These are phyloP conservation scores for Capsella rubella DNA, from an alignment of 441 rosid species.

Conservation along the genomic window DNA sequence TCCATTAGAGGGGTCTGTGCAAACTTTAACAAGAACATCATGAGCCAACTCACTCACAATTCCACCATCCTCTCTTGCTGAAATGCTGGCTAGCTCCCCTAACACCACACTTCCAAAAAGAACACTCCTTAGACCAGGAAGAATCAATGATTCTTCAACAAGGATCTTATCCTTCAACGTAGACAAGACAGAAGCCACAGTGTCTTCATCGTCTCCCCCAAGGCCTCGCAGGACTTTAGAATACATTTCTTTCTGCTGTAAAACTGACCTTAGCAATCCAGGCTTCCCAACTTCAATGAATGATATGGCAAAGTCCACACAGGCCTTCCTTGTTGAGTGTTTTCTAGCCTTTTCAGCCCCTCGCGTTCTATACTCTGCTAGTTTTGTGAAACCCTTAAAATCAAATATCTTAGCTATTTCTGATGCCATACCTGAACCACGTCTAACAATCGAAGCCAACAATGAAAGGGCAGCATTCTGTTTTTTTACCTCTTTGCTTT, in stretches of 20 bases:
- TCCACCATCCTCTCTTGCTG: constrained; percentile 68
- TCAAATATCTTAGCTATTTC: constrained; percentile 85
- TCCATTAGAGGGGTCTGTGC: constrained; percentile 90
- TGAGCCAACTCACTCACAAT: constrained; percentile 70
- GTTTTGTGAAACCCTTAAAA: constrained; percentile 75
- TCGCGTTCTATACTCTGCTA: constrained; percentile 59
- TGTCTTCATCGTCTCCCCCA: constrained; percentile 73
- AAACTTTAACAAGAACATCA: constrained; percentile 67
- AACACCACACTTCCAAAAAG: constrained; percentile 86
- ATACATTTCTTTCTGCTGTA: constrained; percentile 90
- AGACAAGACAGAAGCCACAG: constrained; percentile 65
- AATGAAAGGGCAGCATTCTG: constrained; percentile 80
- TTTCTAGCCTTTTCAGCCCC: constrained; percentile 55
- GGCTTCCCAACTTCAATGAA: constrained; percentile 92
- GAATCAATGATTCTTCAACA: constrained; percentile 72
- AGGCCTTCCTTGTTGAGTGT: constrained; percentile 69
- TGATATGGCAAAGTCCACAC: constrained; percentile 84
- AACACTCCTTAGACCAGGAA: constrained; percentile 87
- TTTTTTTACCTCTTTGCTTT: constrained; percentile 72
- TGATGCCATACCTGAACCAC: constrained; percentile 83
- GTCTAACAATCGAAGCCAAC: constrained; percentile 71
- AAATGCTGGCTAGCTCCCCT: constrained; percentile 75
- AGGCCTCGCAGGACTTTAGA: constrained; percentile 81
- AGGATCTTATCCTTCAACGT: constrained; percentile 70
- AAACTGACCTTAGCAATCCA: constrained; percentile 74